phyloP scores from a whole-genome alignment of 1,284 basidiomycete genomes.

The Sparassis latifolia region DNA sequence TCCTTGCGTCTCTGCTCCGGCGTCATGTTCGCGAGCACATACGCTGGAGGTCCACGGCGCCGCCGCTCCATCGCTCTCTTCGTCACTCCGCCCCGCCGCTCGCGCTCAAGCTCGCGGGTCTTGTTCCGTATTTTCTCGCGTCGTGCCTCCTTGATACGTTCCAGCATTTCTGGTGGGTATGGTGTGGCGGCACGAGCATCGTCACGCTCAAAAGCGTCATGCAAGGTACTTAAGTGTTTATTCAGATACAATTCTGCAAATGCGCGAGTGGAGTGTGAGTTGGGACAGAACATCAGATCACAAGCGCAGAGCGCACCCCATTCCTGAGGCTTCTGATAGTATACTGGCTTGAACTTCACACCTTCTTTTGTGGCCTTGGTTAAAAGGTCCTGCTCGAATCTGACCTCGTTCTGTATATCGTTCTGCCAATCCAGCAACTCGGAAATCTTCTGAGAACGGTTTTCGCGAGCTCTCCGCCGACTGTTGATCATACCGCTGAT shows the following conservation, averaged over 20 bases:
- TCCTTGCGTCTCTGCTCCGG: constrained; percentile 39
- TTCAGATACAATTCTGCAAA: too few relatives aligned
- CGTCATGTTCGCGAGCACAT: constrained; percentile 47
- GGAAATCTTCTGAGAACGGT: constrained; percentile 32
- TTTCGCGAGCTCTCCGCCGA: constrained; percentile 44
- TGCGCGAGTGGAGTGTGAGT: neutral
- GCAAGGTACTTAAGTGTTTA: too few relatives aligned
- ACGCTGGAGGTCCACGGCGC: constrained; percentile 53
- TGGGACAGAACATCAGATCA: neutral
- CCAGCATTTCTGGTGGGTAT: constrained; percentile 42
- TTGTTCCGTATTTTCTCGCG: constrained; percentile 54
- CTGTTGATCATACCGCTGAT: constrained; percentile 65
- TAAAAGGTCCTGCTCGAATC: constrained; percentile 44
- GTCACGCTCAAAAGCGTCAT: constrained; percentile 21
- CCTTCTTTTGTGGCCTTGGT: constrained; percentile 10
- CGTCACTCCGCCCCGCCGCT: constrained; percentile 54
- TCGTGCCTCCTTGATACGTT: constrained; percentile 45
- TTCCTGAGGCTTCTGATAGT: constrained; percentile 15
- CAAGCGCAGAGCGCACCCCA: constrained; percentile 35
- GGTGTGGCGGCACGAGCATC: constrained; percentile 33
- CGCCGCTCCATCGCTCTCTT: constrained; percentile 38
- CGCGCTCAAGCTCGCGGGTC: constrained; percentile 50
- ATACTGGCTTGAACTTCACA: constrained; percentile 19
- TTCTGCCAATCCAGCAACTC: constrained; percentile 30
- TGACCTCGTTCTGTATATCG: constrained; percentile 47